Evolutionary conservation across 192 early-diverging fungal species (phyloP), one percentile per base, ranked within the genome.

Genomic region (Backusella morwellensis): DNA sequence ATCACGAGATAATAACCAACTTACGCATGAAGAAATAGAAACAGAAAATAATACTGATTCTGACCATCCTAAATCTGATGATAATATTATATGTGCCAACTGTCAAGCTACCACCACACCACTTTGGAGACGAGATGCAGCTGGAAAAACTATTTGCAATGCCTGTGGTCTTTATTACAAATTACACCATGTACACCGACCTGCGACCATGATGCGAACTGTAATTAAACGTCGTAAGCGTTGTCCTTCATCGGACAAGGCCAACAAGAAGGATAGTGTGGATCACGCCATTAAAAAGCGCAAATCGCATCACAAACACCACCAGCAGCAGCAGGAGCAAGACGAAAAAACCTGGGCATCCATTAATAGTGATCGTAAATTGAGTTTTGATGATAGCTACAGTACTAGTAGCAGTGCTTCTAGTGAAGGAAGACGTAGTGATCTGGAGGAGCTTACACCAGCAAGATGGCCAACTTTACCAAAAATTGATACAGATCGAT

Each of bases 91-190:
- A 15, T 91, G 92, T 78, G 91, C 86, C 76, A 95, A 95, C 82
- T 96, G 95, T 79, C 85, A 86, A 9, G 89, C 86, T 23, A 90
- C 88, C 35, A 77, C 80, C n/a, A 91, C 95, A 6, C 93, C 94
- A 1, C 84, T 94, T 3, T 95, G 94, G 94, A 84, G 94, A 73
- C 83, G 93, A 72, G 91, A 93, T 77, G 79, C 80, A n/a, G 81
- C 83, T 14, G 92, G 92, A 59, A 89, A 93, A 35, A 81, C 88
- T 38, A 90, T 95, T 69, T 97, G 96, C 84, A 97, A 97, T 83
- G 95, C 95, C 8, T 97, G 96, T 80, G 97, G 97, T 0, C 85
- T 97, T 59, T 97, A 97, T 81, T 96, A 88, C 79, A 93, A 92
- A 76, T 86, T 95, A 36, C 93, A 97, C 83, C 86, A 86, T 80